Evolutionary conservation across 2,329 filamentous ascomycete genomes (phyloP), one percentile per base, ranked within the genome.

Genomic region (Allantophomopsis lycopodina): DNA sequence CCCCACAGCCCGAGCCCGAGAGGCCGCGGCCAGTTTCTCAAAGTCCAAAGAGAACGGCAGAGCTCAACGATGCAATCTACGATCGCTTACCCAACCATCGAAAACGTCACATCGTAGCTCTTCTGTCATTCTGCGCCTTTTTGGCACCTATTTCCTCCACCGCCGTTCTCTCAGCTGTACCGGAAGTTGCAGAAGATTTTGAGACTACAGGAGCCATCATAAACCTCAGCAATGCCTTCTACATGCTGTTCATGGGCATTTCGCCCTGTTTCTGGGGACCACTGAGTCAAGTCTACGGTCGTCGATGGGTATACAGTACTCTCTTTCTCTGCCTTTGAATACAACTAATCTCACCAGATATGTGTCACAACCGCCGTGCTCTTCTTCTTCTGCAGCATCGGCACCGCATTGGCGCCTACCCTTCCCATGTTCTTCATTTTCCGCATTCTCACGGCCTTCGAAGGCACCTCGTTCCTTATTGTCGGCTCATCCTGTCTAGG

Each of bases 91-190:
- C 77, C 0, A 58, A 60, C 3, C 60, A 62, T 13, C 71, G 77
- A 32, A 91, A 89, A 57, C 54, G 67, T 2, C 51, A 76, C 44
- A 82, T 89, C 39, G 78, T 86, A 13, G 62, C 65, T 8, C 68
- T 87, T 5, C 60, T 88, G 39, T 79, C 81, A 0, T 83, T 79
- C 53, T 86, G 81, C 59, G 76, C 79, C 18, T 85, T 89, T 46
- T 63, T 89, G 35, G 77, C 83, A 1, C 84, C 84, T 0, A 72
- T 85, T 17, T 81, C 76, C 2, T 83, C 76, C 32, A 88, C 83
- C 0, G 78, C 79, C 1, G 74, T 88, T 7, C 59, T 89, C 11
- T 70, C 81, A 1, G 83, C 82, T 2, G 73, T 81, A 1, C 82
- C 83, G 2, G 83, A 89, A 55, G 76, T 89, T 5, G 80, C 81